Percentiles rank a stretch among this genome's conserved stretches.
Evolutionary conservation across 2,329 filamentous ascomycete species (phyloP).

Genomic region (Trichoderma arundinaceum): DNA sequence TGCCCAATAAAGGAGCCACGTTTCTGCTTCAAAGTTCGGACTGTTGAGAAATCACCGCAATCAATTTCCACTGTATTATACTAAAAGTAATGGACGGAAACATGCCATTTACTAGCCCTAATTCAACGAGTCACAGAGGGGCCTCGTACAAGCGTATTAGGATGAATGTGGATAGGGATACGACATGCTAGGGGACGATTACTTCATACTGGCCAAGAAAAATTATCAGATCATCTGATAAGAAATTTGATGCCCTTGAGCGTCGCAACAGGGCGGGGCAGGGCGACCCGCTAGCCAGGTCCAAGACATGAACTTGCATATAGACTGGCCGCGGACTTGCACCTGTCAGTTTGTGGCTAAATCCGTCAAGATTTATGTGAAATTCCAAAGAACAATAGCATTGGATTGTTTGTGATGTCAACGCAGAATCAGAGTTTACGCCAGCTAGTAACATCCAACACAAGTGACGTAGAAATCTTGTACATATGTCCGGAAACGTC

Average conservation of each 20-base stretch:
- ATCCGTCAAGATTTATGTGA: neutral
- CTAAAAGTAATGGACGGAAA: neutral
- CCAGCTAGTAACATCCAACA: neutral
- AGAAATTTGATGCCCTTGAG: constrained; percentile 8
- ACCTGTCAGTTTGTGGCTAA: neutral
- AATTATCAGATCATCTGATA: constrained; percentile 31
- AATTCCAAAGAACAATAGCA: too few species aligned
- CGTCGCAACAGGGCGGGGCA: constrained; percentile 15
- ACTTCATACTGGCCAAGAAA: constrained; percentile 7
- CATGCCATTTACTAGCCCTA: neutral
- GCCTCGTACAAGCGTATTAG: neutral
- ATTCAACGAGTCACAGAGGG: too few species aligned
- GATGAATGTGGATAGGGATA: neutral
- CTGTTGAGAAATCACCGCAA: neutral
- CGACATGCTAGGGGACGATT: neutral
- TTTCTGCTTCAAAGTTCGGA: neutral
- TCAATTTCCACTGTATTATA: neutral
- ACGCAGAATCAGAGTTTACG: neutral
- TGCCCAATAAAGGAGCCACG: neutral
- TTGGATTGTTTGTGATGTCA: neutral
- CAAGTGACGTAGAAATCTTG: neutral
- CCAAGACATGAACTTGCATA: constrained; percentile 1
- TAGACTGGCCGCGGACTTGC: neutral
- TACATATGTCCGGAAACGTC: neutral
- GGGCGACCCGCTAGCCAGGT: constrained; percentile 1